Percentiles rank a stretch among this genome's conserved stretches.
These are phyloP conservation scores for Pelargonium cotyledonis DNA, from an alignment of 441 rosid genomes.

Conservation along the genomic window DNA sequence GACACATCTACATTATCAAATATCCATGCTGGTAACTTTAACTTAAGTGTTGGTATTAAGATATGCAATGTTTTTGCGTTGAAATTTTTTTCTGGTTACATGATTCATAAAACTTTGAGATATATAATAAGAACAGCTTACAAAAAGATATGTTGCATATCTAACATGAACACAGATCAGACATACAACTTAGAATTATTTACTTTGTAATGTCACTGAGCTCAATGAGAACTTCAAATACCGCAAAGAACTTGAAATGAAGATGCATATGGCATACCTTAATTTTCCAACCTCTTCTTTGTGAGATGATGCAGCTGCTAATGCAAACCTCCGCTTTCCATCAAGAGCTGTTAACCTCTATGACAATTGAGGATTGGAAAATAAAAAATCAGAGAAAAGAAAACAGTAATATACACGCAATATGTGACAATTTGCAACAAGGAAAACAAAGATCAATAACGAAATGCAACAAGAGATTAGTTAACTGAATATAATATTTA, in stretches of 20 bases:
- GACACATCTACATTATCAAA: background rate
- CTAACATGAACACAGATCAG: background rate
- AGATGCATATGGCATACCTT: slow-evolving; percentile 63
- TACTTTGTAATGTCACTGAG: slow-evolving; percentile 5
- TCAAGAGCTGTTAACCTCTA: slow-evolving; percentile 96
- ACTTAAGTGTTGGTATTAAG: background rate
- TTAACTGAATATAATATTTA: slow-evolving; percentile 22
- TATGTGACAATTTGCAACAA: background rate
- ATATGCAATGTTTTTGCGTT: background rate
- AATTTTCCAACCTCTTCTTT: slow-evolving; percentile 87
- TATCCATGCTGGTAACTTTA: background rate
- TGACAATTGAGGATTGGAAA: slow-evolving; percentile 14
- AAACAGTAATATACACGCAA: background rate
- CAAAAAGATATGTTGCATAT: background rate
- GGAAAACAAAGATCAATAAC: too few relatives aligned
- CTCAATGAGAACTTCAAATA: background rate
- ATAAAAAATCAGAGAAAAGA: slow-evolving; percentile 4
- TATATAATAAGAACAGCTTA: background rate
- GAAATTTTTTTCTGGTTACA: background rate
- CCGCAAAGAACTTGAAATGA: slow-evolving; percentile 19
- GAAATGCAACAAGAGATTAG: background rate
- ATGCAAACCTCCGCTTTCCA: slow-evolving; percentile 97
- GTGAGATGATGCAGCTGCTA: slow-evolving; percentile 88
- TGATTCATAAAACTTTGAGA: background rate
- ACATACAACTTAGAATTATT: background rate